These are phyloP conservation scores for Pouteria glomerata DNA, from an alignment of 148 eudicot species.

Conservation along the genomic window DNA sequence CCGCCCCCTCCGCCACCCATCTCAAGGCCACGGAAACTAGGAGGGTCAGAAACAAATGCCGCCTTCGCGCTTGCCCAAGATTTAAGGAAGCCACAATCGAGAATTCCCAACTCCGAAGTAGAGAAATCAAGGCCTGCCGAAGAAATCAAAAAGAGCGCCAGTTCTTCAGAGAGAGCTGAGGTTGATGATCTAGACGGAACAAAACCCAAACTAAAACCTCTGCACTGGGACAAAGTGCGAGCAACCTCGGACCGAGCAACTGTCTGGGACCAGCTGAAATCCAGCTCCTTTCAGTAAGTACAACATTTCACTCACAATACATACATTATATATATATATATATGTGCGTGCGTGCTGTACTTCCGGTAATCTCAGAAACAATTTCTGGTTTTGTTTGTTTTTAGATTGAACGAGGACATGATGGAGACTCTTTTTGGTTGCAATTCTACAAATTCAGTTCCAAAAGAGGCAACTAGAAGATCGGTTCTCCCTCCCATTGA, in stretches of 20 bases:
- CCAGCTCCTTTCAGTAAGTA: conserved; percentile 95
- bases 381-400: conserved; percentile 13
- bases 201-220: conserved; percentile 73
- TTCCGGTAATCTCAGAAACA: background rate
- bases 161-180: conserved; percentile 40
- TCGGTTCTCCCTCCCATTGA: conserved; percentile 44
- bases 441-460: conserved; percentile 34
- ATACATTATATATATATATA: background rate
- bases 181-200: conserved; percentile 57
- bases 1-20: conserved; percentile 31
- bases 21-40: conserved; percentile 21
- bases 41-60: conserved; percentile 15
- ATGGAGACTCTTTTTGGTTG: conserved; percentile 59
- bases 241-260: conserved; percentile 85
- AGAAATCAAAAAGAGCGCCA: conserved; percentile 24
- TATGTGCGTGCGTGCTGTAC: background rate
- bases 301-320: background rate
- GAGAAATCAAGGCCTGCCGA: conserved; percentile 30
- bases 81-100: conserved; percentile 18
- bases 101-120: conserved; percentile 19
- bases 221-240: conserved; percentile 95
- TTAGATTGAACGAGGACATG: conserved; percentile 67
- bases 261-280: conserved; percentile 86
- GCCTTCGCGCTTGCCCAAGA: conserved; percentile 24
- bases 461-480: conserved; percentile 39